These are phyloP conservation scores for Candida sp. DNA, from an alignment of 1,139 yeast species.

Conservation along the genomic window DNA sequence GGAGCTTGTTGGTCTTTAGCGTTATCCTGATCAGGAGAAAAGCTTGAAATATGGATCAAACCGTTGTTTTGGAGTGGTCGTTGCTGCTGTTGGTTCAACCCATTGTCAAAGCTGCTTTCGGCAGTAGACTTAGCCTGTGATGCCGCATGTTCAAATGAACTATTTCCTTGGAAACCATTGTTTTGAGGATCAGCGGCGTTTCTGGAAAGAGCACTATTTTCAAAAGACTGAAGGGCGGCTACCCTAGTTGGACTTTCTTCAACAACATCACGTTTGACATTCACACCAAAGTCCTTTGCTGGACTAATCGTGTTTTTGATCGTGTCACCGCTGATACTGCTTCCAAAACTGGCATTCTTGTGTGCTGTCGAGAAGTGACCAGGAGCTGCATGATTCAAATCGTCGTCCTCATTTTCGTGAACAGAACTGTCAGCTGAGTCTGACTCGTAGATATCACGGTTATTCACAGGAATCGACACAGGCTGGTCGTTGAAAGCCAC, in stretches of 20 bases:
- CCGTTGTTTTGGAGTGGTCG: not conserved
- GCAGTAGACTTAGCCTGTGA: not conserved
- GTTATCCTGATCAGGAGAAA: not conserved
- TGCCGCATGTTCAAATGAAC: not conserved
- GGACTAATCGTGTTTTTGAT: not conserved
- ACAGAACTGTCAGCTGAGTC: not conserved
- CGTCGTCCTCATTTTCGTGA: conserved; percentile 1
- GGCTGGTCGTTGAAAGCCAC: conserved; percentile 3
- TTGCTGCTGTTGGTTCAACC: not conserved
- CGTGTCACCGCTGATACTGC: not conserved
- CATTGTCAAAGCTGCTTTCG: not conserved
- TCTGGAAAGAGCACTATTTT: not conserved
- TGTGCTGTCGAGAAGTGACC: not conserved
- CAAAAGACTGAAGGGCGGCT: not conserved
- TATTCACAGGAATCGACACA: not conserved
- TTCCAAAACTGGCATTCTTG: not conserved
- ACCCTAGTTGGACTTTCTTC: conserved; percentile 1
- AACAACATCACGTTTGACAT: not conserved
- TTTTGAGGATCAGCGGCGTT: not conserved
- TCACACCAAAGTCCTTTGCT: not conserved
- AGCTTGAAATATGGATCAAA: not conserved
- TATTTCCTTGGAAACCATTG: not conserved
- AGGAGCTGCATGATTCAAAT: not conserved
- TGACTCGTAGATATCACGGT: not conserved
- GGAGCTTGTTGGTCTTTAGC: not conserved